phyloP scores from a whole-genome alignment of 2,329 filamentous ascomycete genomes.

The Fusarium protoensiforme region DNA sequence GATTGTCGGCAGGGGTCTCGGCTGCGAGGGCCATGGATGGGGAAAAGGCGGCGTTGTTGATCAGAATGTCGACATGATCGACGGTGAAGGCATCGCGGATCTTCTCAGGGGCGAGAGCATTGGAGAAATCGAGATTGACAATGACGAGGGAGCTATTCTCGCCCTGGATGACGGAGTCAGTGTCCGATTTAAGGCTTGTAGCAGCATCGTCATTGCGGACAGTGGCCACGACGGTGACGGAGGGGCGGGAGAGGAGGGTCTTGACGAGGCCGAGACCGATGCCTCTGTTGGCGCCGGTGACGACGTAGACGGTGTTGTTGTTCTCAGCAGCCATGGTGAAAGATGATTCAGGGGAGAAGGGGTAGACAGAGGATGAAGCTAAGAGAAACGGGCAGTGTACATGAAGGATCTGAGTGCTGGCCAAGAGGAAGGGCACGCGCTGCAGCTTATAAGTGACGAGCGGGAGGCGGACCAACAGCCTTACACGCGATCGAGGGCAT shows the following conservation, averaged over 20 bases:
- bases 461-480: not conserved
- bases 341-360: not conserved
- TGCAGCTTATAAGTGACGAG: not conserved
- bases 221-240: slow-evolving; percentile 59
- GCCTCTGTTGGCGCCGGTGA: slow-evolving; percentile 56
- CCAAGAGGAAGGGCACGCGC: too few species aligned
- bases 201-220: slow-evolving; percentile 45
- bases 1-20: slow-evolving; percentile 45
- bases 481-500: not conserved
- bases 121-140: slow-evolving; percentile 51
- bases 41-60: slow-evolving; percentile 62
- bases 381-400: too few species aligned
- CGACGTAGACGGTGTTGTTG: slow-evolving; percentile 46
- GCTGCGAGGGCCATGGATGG: slow-evolving; percentile 43
- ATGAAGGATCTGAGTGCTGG: not conserved
- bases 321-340: slow-evolving; percentile 1
- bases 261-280: slow-evolving; percentile 52
- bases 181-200: slow-evolving; percentile 27
- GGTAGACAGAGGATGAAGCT: not conserved
- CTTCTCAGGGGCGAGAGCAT: slow-evolving; percentile 35
- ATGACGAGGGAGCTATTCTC: slow-evolving; percentile 46
- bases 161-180: slow-evolving; percentile 37
- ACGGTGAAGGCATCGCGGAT: slow-evolving; percentile 45
- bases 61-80: slow-evolving; percentile 59
- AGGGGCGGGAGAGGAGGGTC: slow-evolving; percentile 59